Conservation (phyloP, 2,329 filamentous ascomycete genomes). For the Pseudogymnoascus verrucosus region DNA sequence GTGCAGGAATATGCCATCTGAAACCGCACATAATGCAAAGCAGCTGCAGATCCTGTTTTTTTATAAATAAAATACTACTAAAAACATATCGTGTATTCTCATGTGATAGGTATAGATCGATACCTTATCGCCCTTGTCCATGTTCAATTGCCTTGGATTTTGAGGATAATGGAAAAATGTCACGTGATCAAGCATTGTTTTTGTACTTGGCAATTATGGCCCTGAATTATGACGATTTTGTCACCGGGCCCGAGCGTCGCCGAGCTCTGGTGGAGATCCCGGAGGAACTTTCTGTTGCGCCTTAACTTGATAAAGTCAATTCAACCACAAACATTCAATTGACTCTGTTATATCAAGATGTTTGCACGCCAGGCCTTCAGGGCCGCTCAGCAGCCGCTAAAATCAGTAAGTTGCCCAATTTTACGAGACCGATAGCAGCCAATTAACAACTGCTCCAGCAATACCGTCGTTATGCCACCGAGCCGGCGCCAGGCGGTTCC, state of each 20-base stretch:
- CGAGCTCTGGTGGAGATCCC: background rate
- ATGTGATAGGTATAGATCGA: background rate
- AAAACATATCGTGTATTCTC: background rate
- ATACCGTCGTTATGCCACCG: constrained; percentile 67
- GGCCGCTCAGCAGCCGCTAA: constrained; percentile 52
- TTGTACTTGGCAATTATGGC: background rate
- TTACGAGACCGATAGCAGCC: constrained; percentile 11
- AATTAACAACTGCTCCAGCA: constrained; percentile 36
- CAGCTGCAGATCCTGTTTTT: background rate
- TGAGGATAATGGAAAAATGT: background rate
- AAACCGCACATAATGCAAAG: background rate
- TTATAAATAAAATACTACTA: background rate
- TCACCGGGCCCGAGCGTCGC: constrained; percentile 6
- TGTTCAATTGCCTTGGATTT: background rate
- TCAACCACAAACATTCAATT: constrained; percentile 8
- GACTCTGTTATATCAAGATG: constrained; percentile 39
- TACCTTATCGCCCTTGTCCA: background rate
- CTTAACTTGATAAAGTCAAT: background rate
- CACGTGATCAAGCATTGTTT: background rate
- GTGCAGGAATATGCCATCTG: background rate
- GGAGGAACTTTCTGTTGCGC: constrained; percentile 1
- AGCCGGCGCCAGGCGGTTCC: constrained; percentile 37
- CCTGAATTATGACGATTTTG: background rate
- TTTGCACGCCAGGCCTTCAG: constrained; percentile 59
- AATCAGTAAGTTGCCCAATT: constrained; percentile 44